Percentiles rank a stretch among this genome's conserved stretches.
These are phyloP conservation scores for Artemisia tridentata DNA, from an alignment of 129 eudicot species.

Conservation along the genomic window DNA sequence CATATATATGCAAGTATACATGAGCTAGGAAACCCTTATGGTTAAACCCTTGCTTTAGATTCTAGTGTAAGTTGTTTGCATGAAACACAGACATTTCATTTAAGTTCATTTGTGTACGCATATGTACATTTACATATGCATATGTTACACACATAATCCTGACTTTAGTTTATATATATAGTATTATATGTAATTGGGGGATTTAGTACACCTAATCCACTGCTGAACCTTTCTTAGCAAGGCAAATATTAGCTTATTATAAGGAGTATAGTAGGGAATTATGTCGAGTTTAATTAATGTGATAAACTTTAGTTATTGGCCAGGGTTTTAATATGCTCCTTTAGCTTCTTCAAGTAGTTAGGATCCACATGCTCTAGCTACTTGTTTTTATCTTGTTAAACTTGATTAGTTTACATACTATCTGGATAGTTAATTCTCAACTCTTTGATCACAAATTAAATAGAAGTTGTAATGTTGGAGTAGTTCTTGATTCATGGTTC, in stretches of 20 bases:
- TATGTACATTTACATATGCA: background rate
- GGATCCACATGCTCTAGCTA: too few species aligned
- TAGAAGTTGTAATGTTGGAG: too few species aligned
- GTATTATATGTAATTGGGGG: slow-evolving; percentile 6
- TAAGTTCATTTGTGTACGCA: background rate
- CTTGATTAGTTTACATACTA: too few species aligned
- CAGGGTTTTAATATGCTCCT: too few species aligned
- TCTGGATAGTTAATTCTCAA: too few species aligned
- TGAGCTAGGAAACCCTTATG: background rate
- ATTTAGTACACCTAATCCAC: slow-evolving; percentile 33
- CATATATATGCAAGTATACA: background rate
- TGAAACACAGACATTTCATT: slow-evolving; percentile 9
- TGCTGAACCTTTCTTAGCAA: background rate
- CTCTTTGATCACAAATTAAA: too few species aligned
- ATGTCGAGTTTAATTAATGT: too few species aligned
- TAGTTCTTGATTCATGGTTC: too few species aligned
- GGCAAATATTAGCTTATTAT: background rate
- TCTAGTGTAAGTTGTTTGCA: slow-evolving; percentile 17
- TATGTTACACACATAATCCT: too few species aligned
- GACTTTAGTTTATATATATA: background rate
- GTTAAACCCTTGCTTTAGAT: background rate
- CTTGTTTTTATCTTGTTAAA: too few species aligned
- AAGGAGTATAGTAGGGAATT: background rate
- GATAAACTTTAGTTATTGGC: too few species aligned
- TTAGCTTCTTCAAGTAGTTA: too few species aligned